Evolutionary conservation across 257 asterid genomes (phyloP), one percentile per base, ranked within the genome.

Genomic region (Salvia rosmarinus): DNA sequence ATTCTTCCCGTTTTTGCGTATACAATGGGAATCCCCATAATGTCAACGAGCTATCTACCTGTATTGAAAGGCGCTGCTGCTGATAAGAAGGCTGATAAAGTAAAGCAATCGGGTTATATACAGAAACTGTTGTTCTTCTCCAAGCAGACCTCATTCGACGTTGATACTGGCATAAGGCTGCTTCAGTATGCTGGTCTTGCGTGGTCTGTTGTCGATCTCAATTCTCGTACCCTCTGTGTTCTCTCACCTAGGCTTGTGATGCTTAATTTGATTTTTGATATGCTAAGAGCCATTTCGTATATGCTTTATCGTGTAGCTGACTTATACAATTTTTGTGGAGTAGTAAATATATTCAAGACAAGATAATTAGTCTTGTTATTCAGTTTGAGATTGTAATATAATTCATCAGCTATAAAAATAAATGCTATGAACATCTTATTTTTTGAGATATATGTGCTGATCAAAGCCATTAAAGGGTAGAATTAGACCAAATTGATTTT

Each of bases 101-200:
- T 66, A 23, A 91, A 85, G 78, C 91, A 81, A 78, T 60, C 81
- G 17, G 87, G 98, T 60, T 87, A 82, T 82, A 34, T 85, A 63
- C 92, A 78, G 54, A 92, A 81, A 68, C 70, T 86, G 14, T 62
- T 83, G 60, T 78, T 83, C 64, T 86, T 86, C 79, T 81, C 88
- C 23, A 69, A 47, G 56, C 90, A 87, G 77, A 75, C 80, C 39
- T 78, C 84, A 4, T 85, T 85, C 56, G 94, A 89, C 65, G 85
- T 91, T 10, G 96, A 89, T 78, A 87, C 95, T 3, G 90, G 98
- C 71, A 87, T 89, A 66, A 86, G 96, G 86, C 84, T 89, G 66
- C 64, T 91, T 60, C 98, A 91, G 73, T 91, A 91, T 52, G 79
- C 96, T 76, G 93, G 95, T 56, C 95, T 87, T 72, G 97, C 95